phyloP scores from a whole-genome alignment of 2,329 filamentous ascomycete species.

The Fonsecaea pedrosoi region DNA sequence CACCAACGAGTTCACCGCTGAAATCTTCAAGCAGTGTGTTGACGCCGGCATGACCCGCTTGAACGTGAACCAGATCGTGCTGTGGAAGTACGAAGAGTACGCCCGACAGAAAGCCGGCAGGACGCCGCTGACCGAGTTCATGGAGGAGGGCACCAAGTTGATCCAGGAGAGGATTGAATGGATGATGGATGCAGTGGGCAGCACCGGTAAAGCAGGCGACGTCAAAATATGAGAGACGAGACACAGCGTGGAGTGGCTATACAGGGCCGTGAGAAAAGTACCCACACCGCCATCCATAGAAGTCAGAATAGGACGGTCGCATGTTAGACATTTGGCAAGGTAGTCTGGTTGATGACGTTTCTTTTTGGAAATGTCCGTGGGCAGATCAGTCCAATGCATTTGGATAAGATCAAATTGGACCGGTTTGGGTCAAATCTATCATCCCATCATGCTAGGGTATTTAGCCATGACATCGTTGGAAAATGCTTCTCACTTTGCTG shows the following conservation, averaged over 20 bases:
- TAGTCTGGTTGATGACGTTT: background rate
- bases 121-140: slow-evolving; percentile 59
- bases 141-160: slow-evolving; percentile 61
- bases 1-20: slow-evolving; percentile 63
- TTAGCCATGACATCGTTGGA: background rate
- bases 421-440: background rate
- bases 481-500: background rate
- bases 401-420: background rate
- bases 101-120: slow-evolving; percentile 57
- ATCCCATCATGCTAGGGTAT: background rate
- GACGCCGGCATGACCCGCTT: slow-evolving; percentile 62
- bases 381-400: background rate
- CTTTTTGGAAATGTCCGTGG: background rate
- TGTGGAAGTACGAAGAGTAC: slow-evolving; percentile 55
- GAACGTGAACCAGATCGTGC: slow-evolving; percentile 66
- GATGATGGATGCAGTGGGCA: slow-evolving; percentile 61
- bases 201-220: slow-evolving; percentile 45
- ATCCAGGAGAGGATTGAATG: slow-evolving; percentile 64
- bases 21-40: slow-evolving; percentile 63
- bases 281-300: background rate
- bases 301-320: background rate
- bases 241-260: background rate
- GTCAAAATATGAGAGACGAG: slow-evolving; percentile 25
- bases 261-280: background rate
- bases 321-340: background rate